Conservation (phyloP, 1,139 yeast species). For the Taphrina wiesneri region DNA sequence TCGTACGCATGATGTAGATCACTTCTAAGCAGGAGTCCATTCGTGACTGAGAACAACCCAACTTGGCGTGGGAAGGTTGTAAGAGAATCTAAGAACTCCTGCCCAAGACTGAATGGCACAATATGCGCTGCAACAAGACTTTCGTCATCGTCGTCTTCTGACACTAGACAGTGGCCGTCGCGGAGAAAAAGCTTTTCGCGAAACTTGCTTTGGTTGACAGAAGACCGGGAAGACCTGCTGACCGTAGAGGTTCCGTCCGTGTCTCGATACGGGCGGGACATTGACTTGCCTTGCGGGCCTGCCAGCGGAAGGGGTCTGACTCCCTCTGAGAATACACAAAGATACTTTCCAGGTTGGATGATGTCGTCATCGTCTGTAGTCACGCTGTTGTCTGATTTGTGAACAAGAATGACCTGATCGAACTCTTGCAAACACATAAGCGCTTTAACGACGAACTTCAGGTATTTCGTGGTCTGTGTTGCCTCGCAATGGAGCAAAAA, state of each 20-base stretch:
- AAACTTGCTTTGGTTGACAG: slow-evolving; percentile 5
- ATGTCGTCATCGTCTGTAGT: slow-evolving; percentile 1
- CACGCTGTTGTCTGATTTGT: background rate
- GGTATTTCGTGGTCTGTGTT: background rate
- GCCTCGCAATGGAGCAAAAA: background rate
- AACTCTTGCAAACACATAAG: slow-evolving; percentile 5
- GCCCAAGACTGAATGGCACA: slow-evolving; percentile 16
- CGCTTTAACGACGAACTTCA: slow-evolving; percentile 1
- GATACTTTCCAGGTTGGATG: background rate
- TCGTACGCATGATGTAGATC: slow-evolving; percentile 11
- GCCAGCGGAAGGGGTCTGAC: slow-evolving; percentile 1
- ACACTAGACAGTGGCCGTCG: slow-evolving; percentile 9
- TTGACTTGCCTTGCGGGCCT: slow-evolving; percentile 17
- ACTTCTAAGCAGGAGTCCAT: slow-evolving; percentile 10
- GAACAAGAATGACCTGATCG: background rate
- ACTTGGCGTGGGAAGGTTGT: background rate
- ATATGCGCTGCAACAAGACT: slow-evolving; percentile 14
- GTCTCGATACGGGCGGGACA: background rate
- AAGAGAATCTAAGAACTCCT: background rate
- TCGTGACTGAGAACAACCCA: slow-evolving; percentile 2
- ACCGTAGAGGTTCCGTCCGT: slow-evolving; percentile 8
- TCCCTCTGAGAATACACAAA: slow-evolving; percentile 6
- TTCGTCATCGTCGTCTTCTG: slow-evolving; percentile 4
- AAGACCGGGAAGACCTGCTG: slow-evolving; percentile 19
- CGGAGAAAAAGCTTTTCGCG: slow-evolving; percentile 16